phyloP scores from a whole-genome alignment of 1,284 basidiomycete species.

The Cutaneotrichosporon sp. region DNA sequence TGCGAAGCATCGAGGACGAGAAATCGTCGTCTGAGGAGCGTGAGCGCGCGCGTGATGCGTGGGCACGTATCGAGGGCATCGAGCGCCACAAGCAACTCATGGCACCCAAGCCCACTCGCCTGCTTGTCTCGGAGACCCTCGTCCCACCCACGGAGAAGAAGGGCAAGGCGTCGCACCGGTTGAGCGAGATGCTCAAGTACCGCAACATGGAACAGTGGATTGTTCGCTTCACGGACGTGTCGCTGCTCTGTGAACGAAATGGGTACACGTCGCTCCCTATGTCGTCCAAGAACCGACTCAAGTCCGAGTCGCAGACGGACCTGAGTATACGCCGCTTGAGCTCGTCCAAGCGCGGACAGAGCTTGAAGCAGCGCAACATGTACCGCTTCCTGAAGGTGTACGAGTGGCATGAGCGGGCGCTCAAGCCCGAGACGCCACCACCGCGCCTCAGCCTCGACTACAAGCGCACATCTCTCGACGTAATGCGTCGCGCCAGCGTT shows the following conservation, averaged over 20 bases:
- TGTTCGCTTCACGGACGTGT: constrained; percentile 91
- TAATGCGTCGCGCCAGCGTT: constrained; percentile 8
- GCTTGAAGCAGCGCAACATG: constrained; percentile 78
- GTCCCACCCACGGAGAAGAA: constrained; percentile 7
- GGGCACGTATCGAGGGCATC: constrained; percentile 92
- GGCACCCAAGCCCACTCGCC: constrained; percentile 78
- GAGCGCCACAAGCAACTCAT: constrained; percentile 71
- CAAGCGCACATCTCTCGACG: constrained; percentile 2
- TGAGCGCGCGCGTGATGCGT: constrained; percentile 87
- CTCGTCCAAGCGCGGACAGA: constrained; percentile 59
- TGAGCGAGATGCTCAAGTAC: constrained; percentile 64
- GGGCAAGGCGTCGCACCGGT: constrained; percentile 68
- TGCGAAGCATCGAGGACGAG: constrained; percentile 94
- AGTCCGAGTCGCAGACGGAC: constrained; percentile 64
- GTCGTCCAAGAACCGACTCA: constrained; percentile 60
- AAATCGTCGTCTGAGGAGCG: constrained; percentile 94
- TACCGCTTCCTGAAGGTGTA: constrained; percentile 78
- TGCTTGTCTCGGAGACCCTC: constrained; percentile 75
- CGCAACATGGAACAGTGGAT: constrained; percentile 81
- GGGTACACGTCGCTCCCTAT: constrained; percentile 86
- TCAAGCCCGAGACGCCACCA: constrained; percentile 11
- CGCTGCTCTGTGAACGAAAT: constrained; percentile 82
- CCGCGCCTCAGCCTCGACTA: constrained; percentile 10
- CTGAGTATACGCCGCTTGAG: constrained; percentile 54
- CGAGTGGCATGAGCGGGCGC: constrained; percentile 62